These are phyloP conservation scores for Colletotrichum sublineola DNA, from an alignment of 2,329 filamentous ascomycete species.

Conservation along the genomic window DNA sequence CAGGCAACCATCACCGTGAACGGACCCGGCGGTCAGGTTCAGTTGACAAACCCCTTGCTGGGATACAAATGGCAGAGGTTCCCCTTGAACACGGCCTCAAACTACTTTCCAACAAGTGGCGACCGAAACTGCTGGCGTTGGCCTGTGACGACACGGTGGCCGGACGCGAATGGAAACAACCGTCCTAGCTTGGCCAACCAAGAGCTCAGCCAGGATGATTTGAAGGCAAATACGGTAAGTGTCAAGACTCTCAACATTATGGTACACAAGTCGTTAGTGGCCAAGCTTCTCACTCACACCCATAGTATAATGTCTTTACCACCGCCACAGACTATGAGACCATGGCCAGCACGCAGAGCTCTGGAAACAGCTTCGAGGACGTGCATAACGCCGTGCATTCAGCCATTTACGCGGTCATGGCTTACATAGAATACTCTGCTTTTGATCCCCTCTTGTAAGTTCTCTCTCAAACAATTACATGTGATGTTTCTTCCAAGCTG, in stretches of 20 bases:
- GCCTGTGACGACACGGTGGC: slow-evolving; percentile 14
- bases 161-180: slow-evolving; percentile 13
- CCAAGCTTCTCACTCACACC: not conserved
- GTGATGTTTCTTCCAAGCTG: slow-evolving; percentile 1
- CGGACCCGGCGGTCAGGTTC: slow-evolving; percentile 47
- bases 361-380: slow-evolving; percentile 57
- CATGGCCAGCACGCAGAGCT: slow-evolving; percentile 44
- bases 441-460: slow-evolving; percentile 62
- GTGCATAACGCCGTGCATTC: slow-evolving; percentile 60
- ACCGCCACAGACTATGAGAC: slow-evolving; percentile 52
- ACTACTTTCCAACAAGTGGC: slow-evolving; percentile 16
- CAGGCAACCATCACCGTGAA: slow-evolving; percentile 54
- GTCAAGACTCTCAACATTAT: not conserved
- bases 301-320: slow-evolving; percentile 58
- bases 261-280: not conserved
- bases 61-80: slow-evolving; percentile 24
- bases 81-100: slow-evolving; percentile 43
- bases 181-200: slow-evolving; percentile 23
- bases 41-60: slow-evolving; percentile 1
- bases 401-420: slow-evolving; percentile 53
- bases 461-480: too few species aligned
- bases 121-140: slow-evolving; percentile 12
- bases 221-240: slow-evolving; percentile 11
- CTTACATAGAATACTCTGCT: slow-evolving; percentile 55
- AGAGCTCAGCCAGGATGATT: slow-evolving; percentile 12